Evolutionary conservation across 1,284 basidiomycete species (phyloP).

Genomic region (Schizopora paradoxa): DNA sequence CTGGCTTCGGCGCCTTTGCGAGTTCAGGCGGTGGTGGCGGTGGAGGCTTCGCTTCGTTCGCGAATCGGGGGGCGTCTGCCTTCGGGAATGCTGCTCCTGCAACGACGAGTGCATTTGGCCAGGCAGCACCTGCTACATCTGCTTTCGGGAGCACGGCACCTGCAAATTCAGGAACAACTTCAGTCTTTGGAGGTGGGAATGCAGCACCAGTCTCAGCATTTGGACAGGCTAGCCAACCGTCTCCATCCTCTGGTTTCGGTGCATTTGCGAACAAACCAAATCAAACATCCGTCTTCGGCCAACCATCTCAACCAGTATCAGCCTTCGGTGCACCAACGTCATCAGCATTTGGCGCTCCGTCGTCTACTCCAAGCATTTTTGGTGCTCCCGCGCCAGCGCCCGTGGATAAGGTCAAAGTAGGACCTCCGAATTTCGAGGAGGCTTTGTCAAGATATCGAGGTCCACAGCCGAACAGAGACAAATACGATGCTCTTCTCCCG

Average conservation of each 20-base stretch:
- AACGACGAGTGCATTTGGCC: conserved; percentile 26
- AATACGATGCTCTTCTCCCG: conserved; percentile 56
- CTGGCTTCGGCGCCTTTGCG: conserved; percentile 28
- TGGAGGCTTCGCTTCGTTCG: conserved; percentile 32
- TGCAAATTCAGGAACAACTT: conserved; percentile 19
- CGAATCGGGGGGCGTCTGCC: conserved; percentile 27
- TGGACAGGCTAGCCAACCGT: conserved; percentile 23
- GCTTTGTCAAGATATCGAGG: conserved; percentile 28
- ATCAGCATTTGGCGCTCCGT: conserved; percentile 3
- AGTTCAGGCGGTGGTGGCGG: conserved; percentile 13
- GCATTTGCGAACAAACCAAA: conserved; percentile 20
- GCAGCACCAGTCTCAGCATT: conserved; percentile 25
- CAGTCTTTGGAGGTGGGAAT: conserved; percentile 28
- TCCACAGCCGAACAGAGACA: conserved; percentile 41
- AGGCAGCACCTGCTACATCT: conserved; percentile 24
- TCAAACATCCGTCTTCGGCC: conserved; percentile 30
- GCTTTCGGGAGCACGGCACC: conserved; percentile 24
- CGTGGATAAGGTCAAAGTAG: conserved; percentile 5
- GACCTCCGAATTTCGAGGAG: conserved; percentile 15
- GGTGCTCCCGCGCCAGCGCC: conserved; percentile 13
- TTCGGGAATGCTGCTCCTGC: conserved; percentile 27
- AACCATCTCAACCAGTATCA: conserved; percentile 21
- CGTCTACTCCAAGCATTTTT: conserved; percentile 29
- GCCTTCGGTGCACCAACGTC: conserved; percentile 17
- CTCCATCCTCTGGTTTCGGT: conserved; percentile 31